Evolutionary conservation across 805 yeast genomes (phyloP), one percentile per base, ranked within the genome.

Genomic region (Myxozyma nipponensis): DNA sequence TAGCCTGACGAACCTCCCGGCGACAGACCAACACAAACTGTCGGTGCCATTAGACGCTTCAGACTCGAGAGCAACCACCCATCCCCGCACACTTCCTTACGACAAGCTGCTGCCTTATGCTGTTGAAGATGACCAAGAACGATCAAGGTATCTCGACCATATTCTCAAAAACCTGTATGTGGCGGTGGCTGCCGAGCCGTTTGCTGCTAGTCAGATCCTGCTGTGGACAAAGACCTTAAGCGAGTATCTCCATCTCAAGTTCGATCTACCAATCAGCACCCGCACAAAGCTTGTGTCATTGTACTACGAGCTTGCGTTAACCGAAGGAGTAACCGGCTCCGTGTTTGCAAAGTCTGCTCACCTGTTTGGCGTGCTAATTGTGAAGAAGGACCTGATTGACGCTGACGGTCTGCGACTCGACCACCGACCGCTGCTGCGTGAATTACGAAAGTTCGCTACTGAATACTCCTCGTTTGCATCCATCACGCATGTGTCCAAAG

Each of bases 181-280:
- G 49, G 88, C 96, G 7, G 76, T 86, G 42, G 75, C 78, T 50
- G 78, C 93, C 2, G 70, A 83, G 54, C 95, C 88, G 64, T 71
- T 88, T 15, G 69, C 93, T 0, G 83, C 86, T 4, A 81, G 85
- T 4, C 77, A 82, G 40, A 83, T 88, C 5, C 76, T 83, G 46
- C 86, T 84, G 51, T 90, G 96, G 95, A 84, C 96, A 0, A 82
- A 84, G 47, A 97, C 89, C 65, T 73, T 91, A 55, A 77, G 79
- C 44, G 82, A 84, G 37, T 84, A 96, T 78, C 66, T 88, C 47
- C 78, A 77, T 59, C 82, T 84, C 80, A 86, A 86, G 60, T 81
- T 84, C 61, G 84, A 84, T 46, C 75, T 91, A 70, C 97, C 98
- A 0, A 60, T 87, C 10, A 58, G 72, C 1, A 67, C 82, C 42